A percentile compares a stretch with the other conserved stretches of the same genome.
These are phyloP conservation scores for Scleroderma bovista DNA, from an alignment of 768 basidiomycete species.

Conservation along the genomic window DNA sequence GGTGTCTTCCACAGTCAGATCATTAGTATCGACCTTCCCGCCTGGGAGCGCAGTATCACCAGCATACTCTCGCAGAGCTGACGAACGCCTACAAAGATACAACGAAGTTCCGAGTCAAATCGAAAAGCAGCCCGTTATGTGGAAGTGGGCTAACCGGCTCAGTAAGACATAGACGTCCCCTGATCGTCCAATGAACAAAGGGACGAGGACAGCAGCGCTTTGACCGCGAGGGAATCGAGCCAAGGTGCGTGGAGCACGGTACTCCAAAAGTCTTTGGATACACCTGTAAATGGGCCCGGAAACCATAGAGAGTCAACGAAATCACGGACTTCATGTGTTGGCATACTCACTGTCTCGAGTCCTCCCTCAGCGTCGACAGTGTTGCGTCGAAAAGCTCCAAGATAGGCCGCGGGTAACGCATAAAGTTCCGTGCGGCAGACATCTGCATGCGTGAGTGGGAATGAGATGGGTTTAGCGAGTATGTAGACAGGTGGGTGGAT, in stretches of 20 bases:
- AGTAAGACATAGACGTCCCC: slow-evolving; percentile 85
- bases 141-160: slow-evolving; percentile 53
- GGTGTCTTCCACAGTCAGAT: slow-evolving; percentile 68
- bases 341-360: slow-evolving; percentile 16
- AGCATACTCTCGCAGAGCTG: slow-evolving; percentile 68
- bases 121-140: background rate
- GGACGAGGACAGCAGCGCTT: slow-evolving; percentile 75
- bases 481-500: background rate
- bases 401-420: slow-evolving; percentile 13
- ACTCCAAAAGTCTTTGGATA: slow-evolving; percentile 19
- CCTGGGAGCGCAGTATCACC: slow-evolving; percentile 89
- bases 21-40: slow-evolving; percentile 69
- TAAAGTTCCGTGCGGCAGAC: slow-evolving; percentile 4
- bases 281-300: slow-evolving; percentile 16
- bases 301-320: background rate
- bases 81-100: slow-evolving; percentile 53
- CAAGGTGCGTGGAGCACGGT: slow-evolving; percentile 21
- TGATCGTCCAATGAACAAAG: slow-evolving; percentile 75
- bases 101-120: background rate
- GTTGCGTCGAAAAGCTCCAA: slow-evolving; percentile 8
- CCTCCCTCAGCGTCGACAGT: slow-evolving; percentile 10
- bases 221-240: slow-evolving; percentile 49
- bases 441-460: background rate
- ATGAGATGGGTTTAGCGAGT: background rate
- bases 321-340: background rate